phyloP scores from a whole-genome alignment of 345 rosid genomes.

The Hibiscus tridactylites region DNA sequence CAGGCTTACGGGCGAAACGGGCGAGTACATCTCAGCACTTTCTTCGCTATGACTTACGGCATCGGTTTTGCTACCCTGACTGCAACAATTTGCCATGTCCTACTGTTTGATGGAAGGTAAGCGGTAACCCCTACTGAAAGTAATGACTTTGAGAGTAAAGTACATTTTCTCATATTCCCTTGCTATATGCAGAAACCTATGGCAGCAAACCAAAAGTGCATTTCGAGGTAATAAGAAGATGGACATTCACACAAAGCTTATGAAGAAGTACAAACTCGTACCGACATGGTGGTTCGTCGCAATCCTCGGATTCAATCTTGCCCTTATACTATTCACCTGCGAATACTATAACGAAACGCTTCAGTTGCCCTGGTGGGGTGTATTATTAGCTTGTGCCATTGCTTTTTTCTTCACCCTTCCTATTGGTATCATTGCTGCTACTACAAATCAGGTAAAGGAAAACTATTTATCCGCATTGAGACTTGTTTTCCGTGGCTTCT shows the following conservation, averaged over 20 bases:
- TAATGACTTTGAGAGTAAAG: not conserved
- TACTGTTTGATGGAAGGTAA: conserved; percentile 63
- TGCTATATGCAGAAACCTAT: conserved; percentile 41
- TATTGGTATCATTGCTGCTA: conserved; percentile 63
- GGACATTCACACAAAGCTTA: conserved; percentile 74
- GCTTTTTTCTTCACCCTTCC: conserved; percentile 77
- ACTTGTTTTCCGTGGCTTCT: not conserved
- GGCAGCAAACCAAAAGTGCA: conserved; percentile 49
- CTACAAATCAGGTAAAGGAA: conserved; percentile 52
- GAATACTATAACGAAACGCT: conserved; percentile 51
- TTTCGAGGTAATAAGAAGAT: conserved; percentile 39
- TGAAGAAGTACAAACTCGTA: conserved; percentile 61
- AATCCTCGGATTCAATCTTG: conserved; percentile 44
- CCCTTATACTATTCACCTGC: conserved; percentile 42
- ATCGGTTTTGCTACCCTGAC: conserved; percentile 72
- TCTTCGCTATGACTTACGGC: conserved; percentile 74
- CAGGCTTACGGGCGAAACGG: conserved; percentile 40
- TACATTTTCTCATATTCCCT: not conserved
- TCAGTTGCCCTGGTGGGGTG: conserved; percentile 95
- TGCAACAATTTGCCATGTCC: conserved; percentile 55
- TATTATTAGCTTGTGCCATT: conserved; percentile 64
- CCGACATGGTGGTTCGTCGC: conserved; percentile 73
- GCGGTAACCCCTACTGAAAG: conserved; percentile 20
- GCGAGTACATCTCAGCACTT: conserved; percentile 50
- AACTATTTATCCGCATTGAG: not conserved